phyloP scores from a whole-genome alignment of 2,329 filamentous ascomycete species.

The Lasiodiplodia sp. region DNA sequence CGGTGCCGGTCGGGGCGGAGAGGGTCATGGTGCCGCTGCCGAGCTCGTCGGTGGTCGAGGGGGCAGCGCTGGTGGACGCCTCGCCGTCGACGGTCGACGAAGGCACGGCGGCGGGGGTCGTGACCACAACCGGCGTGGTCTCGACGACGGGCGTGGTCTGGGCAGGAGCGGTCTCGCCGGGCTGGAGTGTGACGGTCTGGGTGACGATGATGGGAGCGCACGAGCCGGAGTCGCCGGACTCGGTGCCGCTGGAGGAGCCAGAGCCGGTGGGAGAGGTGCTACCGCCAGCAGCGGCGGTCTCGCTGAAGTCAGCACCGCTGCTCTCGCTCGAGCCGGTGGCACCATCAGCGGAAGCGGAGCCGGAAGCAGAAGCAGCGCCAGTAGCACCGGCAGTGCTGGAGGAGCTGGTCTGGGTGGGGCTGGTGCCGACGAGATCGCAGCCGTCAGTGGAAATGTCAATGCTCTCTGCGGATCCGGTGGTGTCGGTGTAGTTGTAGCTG shows the following conservation, averaged over 20 bases:
- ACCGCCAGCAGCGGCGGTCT: not conserved
- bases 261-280: not conserved
- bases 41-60: conserved; percentile 5
- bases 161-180: conserved; percentile 20
- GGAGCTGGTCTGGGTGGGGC: conserved; percentile 1
- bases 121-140: not conserved
- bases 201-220: conserved; percentile 15
- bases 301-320: conserved; percentile 8
- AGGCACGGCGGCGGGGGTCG: conserved; percentile 8
- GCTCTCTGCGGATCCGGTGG: conserved; percentile 55
- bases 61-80: conserved; percentile 6
- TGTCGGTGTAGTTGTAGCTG: conserved; percentile 59
- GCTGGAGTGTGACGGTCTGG: conserved; percentile 15
- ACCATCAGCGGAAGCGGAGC: not conserved
- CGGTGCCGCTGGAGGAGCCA: conserved; percentile 11
- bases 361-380: not conserved
- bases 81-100: conserved; percentile 10
- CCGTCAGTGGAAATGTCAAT: conserved; percentile 47
- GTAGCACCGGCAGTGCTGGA: conserved; percentile 4
- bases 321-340: not conserved
- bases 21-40: conserved; percentile 18
- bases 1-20: not conserved
- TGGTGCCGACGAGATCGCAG: conserved; percentile 1
- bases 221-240: not conserved
- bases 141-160: not conserved